Base-by-base conservation (phyloP, 352 stramenopile genomes). In the Ochromonadaceae sp. region DNA sequence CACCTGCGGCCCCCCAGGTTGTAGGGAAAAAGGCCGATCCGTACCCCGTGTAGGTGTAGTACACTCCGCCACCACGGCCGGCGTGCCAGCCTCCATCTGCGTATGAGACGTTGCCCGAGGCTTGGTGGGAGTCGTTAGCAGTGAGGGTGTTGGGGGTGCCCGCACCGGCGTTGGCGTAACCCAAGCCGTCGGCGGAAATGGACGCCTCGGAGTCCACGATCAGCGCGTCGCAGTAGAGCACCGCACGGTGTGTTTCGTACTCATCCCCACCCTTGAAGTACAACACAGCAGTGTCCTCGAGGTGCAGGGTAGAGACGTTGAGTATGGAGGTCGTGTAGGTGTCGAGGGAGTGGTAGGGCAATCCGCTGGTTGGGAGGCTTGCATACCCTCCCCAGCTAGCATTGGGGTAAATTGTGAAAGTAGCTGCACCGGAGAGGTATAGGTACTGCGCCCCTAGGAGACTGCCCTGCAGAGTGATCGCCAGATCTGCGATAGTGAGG, bases 11-110 rank as follows among this genome's bases (percentile, higher is more conserved):
- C 28, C 55, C 55, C 4, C 15, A 10, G 12, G 4, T 25, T 22
- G 52, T 38, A 4, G 55, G 55, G 41, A 12, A n/a, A 36, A 50
- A 53, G 10, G 55, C 32, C 36, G 17, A 42, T 12, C 55, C 55
- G 10, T 5, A 36, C 38, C 25, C 2, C 39, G 7, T 3, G 22
- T 63, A 63, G 31, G 55, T 12, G 41, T 49, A 35, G 26, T 63
- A 47, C n/a, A 44, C 7, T 31, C 55, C 38, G 10, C 55, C 55
- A 15, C 55, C 55, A 32, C 34, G 35, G 26, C 55, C 55, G 20
- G 35, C 38, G 39, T 55, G 34, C 36, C 36, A 63, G 9, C 55
- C 55, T 10, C 55, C 55, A 25, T 63, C 55, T 42, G 26, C 55
- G 22, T 52, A 50, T 2, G 38, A 26, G 35, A 63, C 40, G 41